phyloP scores from a whole-genome alignment of 2,329 filamentous ascomycete genomes.

The Zasmidium angulare region DNA sequence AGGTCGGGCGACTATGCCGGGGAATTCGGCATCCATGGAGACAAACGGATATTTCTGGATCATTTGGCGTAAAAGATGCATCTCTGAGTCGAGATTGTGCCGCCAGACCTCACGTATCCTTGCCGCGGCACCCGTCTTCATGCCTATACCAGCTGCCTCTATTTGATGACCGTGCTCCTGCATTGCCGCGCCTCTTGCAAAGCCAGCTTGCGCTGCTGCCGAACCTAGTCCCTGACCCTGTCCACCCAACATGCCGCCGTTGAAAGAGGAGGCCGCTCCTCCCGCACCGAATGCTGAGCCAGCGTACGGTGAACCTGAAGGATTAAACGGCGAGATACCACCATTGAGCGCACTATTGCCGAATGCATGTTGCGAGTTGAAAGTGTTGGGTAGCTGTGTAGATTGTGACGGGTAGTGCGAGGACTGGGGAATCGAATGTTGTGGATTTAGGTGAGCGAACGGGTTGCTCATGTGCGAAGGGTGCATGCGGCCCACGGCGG shows the following conservation, averaged over 20 bases:
- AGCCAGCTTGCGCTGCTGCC: slow-evolving; percentile 84
- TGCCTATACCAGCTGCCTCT: slow-evolving; percentile 36
- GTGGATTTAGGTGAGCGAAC: slow-evolving; percentile 57
- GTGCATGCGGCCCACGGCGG: slow-evolving; percentile 59
- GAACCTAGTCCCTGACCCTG: slow-evolving; percentile 70
- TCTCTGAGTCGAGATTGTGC: slow-evolving; percentile 86
- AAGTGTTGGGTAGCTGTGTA: slow-evolving; percentile 39
- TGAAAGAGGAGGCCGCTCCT: slow-evolving; percentile 27
- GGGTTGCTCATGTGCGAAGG: slow-evolving; percentile 59
- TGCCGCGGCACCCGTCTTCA: slow-evolving; percentile 64
- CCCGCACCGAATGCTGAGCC: slow-evolving; percentile 33
- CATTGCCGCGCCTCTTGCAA: slow-evolving; percentile 68
- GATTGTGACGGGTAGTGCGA: slow-evolving; percentile 33
- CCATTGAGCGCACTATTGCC: slow-evolving; percentile 40
- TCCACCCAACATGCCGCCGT: slow-evolving; percentile 32
- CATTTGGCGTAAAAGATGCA: slow-evolving; percentile 77
- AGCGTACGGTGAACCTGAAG: slow-evolving; percentile 26
- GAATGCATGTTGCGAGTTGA: slow-evolving; percentile 38
- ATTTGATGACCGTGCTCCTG: slow-evolving; percentile 44
- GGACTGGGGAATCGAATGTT: slow-evolving; percentile 33
- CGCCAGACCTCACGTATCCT: slow-evolving; percentile 97
- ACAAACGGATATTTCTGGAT: slow-evolving; percentile 93
- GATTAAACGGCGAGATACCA: slow-evolving; percentile 39
- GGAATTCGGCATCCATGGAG: slow-evolving; percentile 98
- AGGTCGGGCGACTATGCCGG: slow-evolving; percentile 91